Conservation (phyloP, 345 rosid species). For the Durio zibethinus region DNA sequence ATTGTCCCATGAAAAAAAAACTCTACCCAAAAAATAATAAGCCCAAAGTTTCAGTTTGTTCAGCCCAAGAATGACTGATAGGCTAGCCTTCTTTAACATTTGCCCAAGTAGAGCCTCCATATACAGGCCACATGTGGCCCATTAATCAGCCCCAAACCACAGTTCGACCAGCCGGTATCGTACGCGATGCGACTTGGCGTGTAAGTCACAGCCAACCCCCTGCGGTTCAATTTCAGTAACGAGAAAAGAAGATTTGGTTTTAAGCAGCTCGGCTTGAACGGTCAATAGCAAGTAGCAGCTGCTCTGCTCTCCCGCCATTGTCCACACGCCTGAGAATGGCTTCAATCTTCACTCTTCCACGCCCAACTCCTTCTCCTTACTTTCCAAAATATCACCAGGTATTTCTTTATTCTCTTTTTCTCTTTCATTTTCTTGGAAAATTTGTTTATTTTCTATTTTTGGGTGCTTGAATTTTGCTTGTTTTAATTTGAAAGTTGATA, state of each 20-base stretch:
- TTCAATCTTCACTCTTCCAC: neutral
- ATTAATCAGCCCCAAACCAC: neutral
- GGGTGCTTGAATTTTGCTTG: neutral
- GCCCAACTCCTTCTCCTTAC: neutral
- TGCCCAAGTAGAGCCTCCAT: neutral
- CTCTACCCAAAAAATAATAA: no score
- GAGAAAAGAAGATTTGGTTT: neutral
- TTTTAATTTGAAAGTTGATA: neutral
- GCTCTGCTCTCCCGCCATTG: slow-evolving; percentile 3
- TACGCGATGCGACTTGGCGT: neutral
- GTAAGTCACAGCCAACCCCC: neutral
- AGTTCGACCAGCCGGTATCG: neutral
- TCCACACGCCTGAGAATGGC: neutral
- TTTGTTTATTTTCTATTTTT: no score
- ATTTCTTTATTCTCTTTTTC: neutral
- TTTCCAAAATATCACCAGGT: neutral
- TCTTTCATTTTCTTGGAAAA: neutral
- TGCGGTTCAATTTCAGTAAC: neutral
- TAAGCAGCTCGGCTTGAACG: neutral
- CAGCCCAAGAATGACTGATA: neutral
- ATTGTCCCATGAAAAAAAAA: no score
- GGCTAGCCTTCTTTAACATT: neutral
- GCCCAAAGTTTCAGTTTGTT: neutral
- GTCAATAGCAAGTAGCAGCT: neutral
- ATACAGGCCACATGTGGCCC: neutral